These are phyloP conservation scores for Chlamydomonas eustigma DNA, from an alignment of 139 green algal genomes.

Conservation along the genomic window DNA sequence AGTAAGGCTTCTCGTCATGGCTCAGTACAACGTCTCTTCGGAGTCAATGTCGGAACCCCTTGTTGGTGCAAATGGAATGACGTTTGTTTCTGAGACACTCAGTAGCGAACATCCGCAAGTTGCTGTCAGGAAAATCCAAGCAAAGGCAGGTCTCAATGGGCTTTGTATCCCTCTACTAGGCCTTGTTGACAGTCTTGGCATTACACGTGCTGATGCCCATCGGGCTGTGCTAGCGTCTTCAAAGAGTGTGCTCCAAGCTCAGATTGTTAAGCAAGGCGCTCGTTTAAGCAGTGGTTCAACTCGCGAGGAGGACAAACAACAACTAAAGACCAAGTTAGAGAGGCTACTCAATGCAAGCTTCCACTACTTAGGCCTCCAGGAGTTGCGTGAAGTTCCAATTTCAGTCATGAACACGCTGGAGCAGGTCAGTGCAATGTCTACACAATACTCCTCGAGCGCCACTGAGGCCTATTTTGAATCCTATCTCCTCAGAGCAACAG, in stretches of 20 bases:
- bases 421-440: slow-evolving; percentile 13
- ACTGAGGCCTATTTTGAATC: no score
- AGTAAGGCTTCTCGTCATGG: background rate
- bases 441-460: background rate
- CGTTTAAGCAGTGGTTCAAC: background rate
- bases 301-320: background rate
- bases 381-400: slow-evolving; percentile 55
- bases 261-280: slow-evolving; percentile 3
- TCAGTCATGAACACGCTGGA: slow-evolving; percentile 47
- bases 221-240: slow-evolving; percentile 50
- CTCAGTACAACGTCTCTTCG: background rate
- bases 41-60: background rate
- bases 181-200: slow-evolving; percentile 70
- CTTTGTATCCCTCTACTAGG: slow-evolving; percentile 64
- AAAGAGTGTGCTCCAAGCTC: slow-evolving; percentile 47
- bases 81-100: background rate
- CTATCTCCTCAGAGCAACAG: no score
- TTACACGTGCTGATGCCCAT: slow-evolving; percentile 52
- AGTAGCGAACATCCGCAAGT: slow-evolving; percentile 1
- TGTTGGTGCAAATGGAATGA: slow-evolving; percentile 4
- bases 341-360: slow-evolving; percentile 49
- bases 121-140: slow-evolving; percentile 7
- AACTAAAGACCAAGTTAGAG: slow-evolving; percentile 40
- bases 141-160: slow-evolving; percentile 31
- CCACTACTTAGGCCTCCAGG: slow-evolving; percentile 57